Evolutionary conservation across 371 early-diverging fungal species (phyloP).

Genomic region (Apophysomyces elegans): DNA sequence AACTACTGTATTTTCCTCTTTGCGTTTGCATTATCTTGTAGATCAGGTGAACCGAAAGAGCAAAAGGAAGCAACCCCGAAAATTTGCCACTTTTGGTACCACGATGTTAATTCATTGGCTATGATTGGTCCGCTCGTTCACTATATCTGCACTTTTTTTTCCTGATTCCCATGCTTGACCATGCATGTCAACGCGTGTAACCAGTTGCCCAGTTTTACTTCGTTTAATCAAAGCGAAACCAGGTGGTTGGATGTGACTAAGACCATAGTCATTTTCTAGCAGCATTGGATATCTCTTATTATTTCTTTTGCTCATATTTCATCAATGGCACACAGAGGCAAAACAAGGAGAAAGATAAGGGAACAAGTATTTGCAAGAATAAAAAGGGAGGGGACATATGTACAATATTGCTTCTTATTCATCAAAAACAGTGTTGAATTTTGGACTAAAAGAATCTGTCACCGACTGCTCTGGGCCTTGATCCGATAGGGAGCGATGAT

Average conservation of each 20-base stretch:
- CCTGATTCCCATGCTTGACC: neutral
- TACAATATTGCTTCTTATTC: slow-evolving; percentile 17
- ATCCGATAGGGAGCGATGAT: slow-evolving; percentile 20
- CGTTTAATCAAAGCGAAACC: neutral
- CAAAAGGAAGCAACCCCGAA: neutral
- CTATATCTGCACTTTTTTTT: slow-evolving; percentile 1
- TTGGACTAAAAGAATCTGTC: slow-evolving; percentile 27
- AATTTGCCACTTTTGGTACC: neutral
- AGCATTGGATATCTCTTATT: no score
- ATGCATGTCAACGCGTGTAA: slow-evolving; percentile 7
- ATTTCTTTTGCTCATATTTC: neutral
- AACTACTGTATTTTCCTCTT: no score
- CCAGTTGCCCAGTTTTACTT: neutral
- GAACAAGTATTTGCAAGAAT: neutral
- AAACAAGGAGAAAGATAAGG: neutral
- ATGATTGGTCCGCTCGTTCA: neutral
- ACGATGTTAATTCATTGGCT: neutral
- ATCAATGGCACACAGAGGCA: neutral
- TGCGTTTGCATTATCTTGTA: neutral
- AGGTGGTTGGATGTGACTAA: neutral
- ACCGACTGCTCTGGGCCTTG: slow-evolving; percentile 1
- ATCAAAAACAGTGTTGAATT: slow-evolving; percentile 36
- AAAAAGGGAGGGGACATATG: neutral
- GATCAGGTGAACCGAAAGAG: slow-evolving; percentile 1
- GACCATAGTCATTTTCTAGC: no score